Conservation (phyloP, 345 rosid species). For the Fremontodendron californicum region DNA sequence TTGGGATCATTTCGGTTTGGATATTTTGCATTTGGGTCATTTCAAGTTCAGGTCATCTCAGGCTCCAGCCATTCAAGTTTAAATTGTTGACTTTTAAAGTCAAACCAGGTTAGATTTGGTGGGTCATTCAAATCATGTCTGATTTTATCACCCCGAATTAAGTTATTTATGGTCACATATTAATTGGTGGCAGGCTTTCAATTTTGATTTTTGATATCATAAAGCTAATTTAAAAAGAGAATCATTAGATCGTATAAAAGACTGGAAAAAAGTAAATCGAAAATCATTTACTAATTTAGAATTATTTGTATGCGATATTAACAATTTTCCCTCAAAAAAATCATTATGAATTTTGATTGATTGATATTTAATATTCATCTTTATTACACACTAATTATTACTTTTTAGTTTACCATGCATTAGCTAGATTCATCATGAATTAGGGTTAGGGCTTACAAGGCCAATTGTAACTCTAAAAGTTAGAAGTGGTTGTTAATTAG, state of each 20-base stretch:
- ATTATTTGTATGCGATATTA: background rate
- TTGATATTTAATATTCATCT: background rate
- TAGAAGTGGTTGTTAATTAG: background rate
- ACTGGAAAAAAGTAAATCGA: background rate
- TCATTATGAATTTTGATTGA: background rate
- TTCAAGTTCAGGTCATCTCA: background rate
- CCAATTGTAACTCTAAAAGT: background rate
- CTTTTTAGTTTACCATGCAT: background rate
- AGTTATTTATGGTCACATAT: background rate
- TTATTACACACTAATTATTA: background rate
- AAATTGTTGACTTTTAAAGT: background rate
- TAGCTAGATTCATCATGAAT: background rate
- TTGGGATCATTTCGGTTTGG: background rate
- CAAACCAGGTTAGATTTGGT: background rate
- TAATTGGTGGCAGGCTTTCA: background rate
- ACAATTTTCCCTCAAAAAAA: background rate
- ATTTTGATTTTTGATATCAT: background rate
- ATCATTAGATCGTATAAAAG: background rate
- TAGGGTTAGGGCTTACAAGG: background rate
- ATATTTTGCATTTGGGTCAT: background rate
- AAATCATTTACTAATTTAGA: background rate
- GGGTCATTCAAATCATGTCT: background rate
- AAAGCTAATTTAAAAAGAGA: background rate
- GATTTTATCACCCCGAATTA: background rate
- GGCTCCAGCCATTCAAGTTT: background rate